Evolutionary conservation across 1,284 basidiomycete genomes (phyloP).

Genomic region (Inonotus obliquus): DNA sequence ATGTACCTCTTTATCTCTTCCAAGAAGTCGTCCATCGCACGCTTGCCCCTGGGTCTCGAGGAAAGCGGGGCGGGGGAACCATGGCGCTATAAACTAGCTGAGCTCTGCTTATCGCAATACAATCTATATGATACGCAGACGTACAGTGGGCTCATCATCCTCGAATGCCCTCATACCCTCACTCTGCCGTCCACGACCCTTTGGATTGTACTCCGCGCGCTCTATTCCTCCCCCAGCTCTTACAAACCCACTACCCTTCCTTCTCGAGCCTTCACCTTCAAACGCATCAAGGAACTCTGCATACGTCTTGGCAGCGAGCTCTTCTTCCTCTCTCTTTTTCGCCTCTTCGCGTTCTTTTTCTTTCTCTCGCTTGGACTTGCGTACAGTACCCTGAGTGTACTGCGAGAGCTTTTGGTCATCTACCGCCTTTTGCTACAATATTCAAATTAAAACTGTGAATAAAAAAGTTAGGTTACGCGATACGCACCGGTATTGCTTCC

Average conservation of each 20-base stretch:
- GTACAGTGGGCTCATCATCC: conserved; percentile 21
- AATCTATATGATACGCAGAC: conserved; percentile 5
- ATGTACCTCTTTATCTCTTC: conserved; percentile 89
- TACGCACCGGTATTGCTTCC: conserved; percentile 83
- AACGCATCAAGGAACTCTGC: conserved; percentile 86
- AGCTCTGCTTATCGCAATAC: conserved; percentile 20
- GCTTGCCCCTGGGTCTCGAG: conserved; percentile 79
- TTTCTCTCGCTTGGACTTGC: conserved; percentile 78
- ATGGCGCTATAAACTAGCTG: conserved; percentile 32
- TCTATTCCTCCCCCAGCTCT: conserved; percentile 53
- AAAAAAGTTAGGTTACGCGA: not conserved
- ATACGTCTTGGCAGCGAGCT: conserved; percentile 72
- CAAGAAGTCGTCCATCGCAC: conserved; percentile 90
- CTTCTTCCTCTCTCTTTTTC: conserved; percentile 80
- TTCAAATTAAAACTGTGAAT: conserved; percentile 17
- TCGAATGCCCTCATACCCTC: conserved; percentile 26
- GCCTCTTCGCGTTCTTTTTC: conserved; percentile 87
- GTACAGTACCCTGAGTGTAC: conserved; percentile 67
- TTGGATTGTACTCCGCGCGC: conserved; percentile 42
- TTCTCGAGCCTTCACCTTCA: conserved; percentile 61
- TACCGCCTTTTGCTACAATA: conserved; percentile 64
- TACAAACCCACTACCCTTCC: conserved; percentile 66
- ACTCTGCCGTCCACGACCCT: conserved; percentile 26
- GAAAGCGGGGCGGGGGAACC: conserved; percentile 45
- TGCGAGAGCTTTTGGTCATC: conserved; percentile 76